Conservation (phyloP, 192 early-diverging fungal species). For the Helicostylum pulchrum region DNA sequence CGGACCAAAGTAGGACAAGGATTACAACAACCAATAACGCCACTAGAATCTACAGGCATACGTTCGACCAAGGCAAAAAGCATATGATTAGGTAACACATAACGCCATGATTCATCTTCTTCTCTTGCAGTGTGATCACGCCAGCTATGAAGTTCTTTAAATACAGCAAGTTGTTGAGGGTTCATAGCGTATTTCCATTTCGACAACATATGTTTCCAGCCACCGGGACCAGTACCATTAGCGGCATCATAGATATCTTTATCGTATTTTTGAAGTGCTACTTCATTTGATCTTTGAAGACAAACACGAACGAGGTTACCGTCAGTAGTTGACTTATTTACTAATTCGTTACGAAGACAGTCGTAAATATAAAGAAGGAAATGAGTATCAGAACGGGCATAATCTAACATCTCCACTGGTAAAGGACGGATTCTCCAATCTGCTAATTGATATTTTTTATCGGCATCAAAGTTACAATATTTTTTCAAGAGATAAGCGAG, state of each 20-base stretch:
- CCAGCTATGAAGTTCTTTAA: conserved; percentile 90
- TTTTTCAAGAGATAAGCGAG: conserved; percentile 77
- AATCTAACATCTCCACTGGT: conserved; percentile 86
- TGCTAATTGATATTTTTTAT: conserved; percentile 94
- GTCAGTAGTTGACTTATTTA: conserved; percentile 59
- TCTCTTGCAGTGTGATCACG: conserved; percentile 84
- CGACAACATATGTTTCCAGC: conserved; percentile 69
- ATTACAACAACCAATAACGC: conserved; percentile 70
- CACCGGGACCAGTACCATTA: conserved; percentile 69
- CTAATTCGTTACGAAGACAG: conserved; percentile 81
- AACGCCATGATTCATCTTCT: conserved; percentile 88
- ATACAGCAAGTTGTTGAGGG: conserved; percentile 65
- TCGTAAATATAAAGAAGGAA: conserved; percentile 95
- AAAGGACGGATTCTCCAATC: conserved; percentile 98
- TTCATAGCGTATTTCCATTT: conserved; percentile 63
- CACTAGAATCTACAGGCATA: conserved; percentile 68
- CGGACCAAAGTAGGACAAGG: conserved; percentile 84
- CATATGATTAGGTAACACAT: conserved; percentile 91
- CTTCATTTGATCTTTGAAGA: conserved; percentile 65
- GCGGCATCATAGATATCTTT: conserved; percentile 87
- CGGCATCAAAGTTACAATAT: conserved; percentile 77
- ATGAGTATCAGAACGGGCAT: conserved; percentile 95
- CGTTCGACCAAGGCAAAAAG: conserved; percentile 67
- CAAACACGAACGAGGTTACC: conserved; percentile 63
- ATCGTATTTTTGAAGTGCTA: conserved; percentile 63